Evolutionary conservation across 2,329 filamentous ascomycete genomes (phyloP), one percentile per base, ranked within the genome.

Genomic region (Ascochyta koolunga): DNA sequence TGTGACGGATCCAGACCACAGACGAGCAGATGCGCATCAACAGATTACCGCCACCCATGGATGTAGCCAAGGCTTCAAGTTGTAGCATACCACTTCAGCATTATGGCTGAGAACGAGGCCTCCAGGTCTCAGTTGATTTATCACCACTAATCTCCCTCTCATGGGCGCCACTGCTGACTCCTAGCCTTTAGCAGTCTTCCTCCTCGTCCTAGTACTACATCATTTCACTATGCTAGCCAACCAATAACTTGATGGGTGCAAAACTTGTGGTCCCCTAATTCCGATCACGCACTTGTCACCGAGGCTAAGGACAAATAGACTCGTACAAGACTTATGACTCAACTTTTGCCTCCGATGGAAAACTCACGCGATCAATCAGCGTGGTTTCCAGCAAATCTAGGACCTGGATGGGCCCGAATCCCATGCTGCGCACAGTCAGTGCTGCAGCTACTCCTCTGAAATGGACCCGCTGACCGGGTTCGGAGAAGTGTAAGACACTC

Each of bases 391-490:
- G 51, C 33, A 18, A 44, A 32, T 31, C 38, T 36, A 42, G 29
- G 36, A 37, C 18, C 40, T 31, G 33, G 4, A 16, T 21, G 33
- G 16, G 40, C 16, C 41, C 35, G 24, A 18, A n/a, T 31, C 5
- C n/a, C 32, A 35, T 24, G n/a, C 15, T 45, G 36, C 35, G 42
- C 42, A 52, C 42, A 16, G 38, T 29, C 18, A 35, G 16, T 44
- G 33, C 29, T 50, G 50, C 47, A 36, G 27, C 16, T 36, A 33
- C 22, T 22, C 29, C 19, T 44, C 35, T 43, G 27, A 7, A 46
- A 31, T 18, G 29, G 41, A 60, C 56, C 57, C 64, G 52, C 27
- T 51, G 44, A 65, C 61, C 61, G 36, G 65, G 65, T 62, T 60
- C 52, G 44, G 50, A 49, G 44, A 18, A 31, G 33, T 45, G 32